phyloP scores from a whole-genome alignment of 306 rosid genomes.

The Glycyrrhiza uralensis region DNA sequence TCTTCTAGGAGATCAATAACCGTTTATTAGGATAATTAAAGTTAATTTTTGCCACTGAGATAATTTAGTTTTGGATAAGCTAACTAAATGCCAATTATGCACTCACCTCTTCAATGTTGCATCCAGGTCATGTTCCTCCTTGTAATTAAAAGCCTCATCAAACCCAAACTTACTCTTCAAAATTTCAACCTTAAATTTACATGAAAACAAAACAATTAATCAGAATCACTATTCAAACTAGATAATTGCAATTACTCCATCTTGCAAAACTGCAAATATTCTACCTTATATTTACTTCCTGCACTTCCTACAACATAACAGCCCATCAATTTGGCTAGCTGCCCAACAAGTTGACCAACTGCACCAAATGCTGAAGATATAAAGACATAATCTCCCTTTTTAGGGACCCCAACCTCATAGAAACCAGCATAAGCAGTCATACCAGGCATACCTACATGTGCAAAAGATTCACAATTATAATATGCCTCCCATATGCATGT shows the following conservation, averaged over 20 bases:
- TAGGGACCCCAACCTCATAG: slow-evolving; percentile 46
- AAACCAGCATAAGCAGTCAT: slow-evolving; percentile 51
- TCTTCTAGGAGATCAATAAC: not conserved
- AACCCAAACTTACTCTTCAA: slow-evolving; percentile 36
- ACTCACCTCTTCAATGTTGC: slow-evolving; percentile 35
- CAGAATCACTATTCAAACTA: not conserved
- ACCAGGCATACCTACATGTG: slow-evolving; percentile 49
- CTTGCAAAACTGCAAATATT: not conserved
- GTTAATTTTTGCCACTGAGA: not conserved
- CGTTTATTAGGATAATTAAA: not conserved
- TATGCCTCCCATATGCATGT: too few relatives aligned
- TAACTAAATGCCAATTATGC: not conserved
- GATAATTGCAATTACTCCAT: not conserved
- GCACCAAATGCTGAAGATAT: slow-evolving; percentile 59
- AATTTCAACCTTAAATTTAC: slow-evolving; percentile 31
- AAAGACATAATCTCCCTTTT: slow-evolving; percentile 51
- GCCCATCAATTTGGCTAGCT: slow-evolving; percentile 51
- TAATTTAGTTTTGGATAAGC: not conserved
- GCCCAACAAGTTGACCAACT: slow-evolving; percentile 55
- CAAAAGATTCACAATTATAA: not conserved
- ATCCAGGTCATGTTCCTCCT: slow-evolving; percentile 37
- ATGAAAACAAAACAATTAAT: not conserved
- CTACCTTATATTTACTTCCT: slow-evolving; percentile 49
- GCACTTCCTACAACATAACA: slow-evolving; percentile 70
- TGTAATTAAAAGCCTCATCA: slow-evolving; percentile 50